Conservation (phyloP, 352 stramenopile species). For the Globisporangium middletonii region DNA sequence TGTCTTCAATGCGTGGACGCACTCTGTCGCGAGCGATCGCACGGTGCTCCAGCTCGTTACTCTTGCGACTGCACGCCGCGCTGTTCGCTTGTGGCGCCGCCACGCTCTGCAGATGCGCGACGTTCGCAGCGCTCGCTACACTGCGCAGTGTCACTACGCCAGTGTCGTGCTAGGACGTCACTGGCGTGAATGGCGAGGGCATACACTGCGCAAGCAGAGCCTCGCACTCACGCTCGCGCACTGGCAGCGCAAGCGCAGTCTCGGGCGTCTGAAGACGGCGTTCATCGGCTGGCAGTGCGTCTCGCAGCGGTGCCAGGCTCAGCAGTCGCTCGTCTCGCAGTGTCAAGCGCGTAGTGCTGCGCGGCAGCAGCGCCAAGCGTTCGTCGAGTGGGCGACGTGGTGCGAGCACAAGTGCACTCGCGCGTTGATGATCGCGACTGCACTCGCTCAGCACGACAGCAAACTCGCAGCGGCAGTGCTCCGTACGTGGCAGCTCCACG, state of each 20-base stretch:
- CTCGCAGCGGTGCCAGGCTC: neutral
- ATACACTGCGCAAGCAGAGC: too few relatives aligned
- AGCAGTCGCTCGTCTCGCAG: neutral
- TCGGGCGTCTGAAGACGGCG: too few relatives aligned
- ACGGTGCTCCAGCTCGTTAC: neutral
- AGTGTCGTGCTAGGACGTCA: too few relatives aligned
- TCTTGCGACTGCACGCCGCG: neutral
- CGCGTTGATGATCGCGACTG: neutral
- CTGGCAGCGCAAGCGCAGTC: too few relatives aligned
- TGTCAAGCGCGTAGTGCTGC: neutral
- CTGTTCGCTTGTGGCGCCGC: neutral
- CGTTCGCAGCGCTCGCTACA: too few relatives aligned
- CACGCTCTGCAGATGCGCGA: neutral
- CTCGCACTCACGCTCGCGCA: too few relatives aligned
- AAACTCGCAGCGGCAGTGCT: slow-evolving; percentile 1
- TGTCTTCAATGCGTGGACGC: slow-evolving; percentile 8
- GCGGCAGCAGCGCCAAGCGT: neutral
- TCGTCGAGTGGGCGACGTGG: slow-evolving; percentile 4
- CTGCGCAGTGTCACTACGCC: too few relatives aligned
- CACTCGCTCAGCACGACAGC: neutral
- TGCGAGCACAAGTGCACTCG: neutral
- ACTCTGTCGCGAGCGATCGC: neutral
- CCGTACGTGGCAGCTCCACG: neutral
- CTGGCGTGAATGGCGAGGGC: too few relatives aligned
- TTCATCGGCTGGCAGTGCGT: neutral